These are phyloP conservation scores for Tarenaya hassleriana DNA, from an alignment of 345 rosid genomes.

Conservation along the genomic window DNA sequence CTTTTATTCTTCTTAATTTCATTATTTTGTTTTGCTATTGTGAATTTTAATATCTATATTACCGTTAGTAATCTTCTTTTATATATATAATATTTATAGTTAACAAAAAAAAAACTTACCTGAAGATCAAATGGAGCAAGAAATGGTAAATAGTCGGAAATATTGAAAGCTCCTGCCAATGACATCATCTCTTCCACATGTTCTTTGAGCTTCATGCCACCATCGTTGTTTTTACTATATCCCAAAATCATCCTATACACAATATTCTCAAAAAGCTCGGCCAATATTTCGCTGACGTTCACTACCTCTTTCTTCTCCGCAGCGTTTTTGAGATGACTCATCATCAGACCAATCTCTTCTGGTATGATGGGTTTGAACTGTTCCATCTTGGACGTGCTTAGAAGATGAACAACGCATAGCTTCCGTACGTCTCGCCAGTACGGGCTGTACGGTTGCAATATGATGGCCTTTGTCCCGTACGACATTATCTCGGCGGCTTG, in stretches of 20 bases:
- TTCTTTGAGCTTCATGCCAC: constrained; percentile 5
- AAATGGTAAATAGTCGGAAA: constrained; percentile 15
- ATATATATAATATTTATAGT: too few relatives aligned
- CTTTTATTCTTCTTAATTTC: too few relatives aligned
- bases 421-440: constrained; percentile 18
- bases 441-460: neutral
- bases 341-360: constrained; percentile 15
- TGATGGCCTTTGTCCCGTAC: neutral
- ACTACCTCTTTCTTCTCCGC: constrained; percentile 8
- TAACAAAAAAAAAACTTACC: too few relatives aligned
- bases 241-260: constrained; percentile 24
- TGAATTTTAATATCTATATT: too few relatives aligned
- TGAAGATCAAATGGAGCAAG: too few relatives aligned
- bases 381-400: neutral
- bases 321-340: neutral
- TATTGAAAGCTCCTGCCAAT: constrained; percentile 27
- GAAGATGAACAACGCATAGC: constrained; percentile 2
- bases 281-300: constrained; percentile 7
- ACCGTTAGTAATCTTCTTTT: too few relatives aligned
- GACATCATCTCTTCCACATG: constrained; percentile 11
- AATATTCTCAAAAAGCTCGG: constrained; percentile 15
- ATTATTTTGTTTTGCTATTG: too few relatives aligned
- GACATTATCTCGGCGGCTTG: too few relatives aligned
- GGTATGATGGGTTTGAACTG: constrained; percentile 9
- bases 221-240: neutral